A percentile compares a stretch with the other conserved stretches of the same genome.
These are phyloP conservation scores for Metschnikowia cubensis DNA, from an alignment of 805 yeast genomes.

Conservation along the genomic window DNA sequence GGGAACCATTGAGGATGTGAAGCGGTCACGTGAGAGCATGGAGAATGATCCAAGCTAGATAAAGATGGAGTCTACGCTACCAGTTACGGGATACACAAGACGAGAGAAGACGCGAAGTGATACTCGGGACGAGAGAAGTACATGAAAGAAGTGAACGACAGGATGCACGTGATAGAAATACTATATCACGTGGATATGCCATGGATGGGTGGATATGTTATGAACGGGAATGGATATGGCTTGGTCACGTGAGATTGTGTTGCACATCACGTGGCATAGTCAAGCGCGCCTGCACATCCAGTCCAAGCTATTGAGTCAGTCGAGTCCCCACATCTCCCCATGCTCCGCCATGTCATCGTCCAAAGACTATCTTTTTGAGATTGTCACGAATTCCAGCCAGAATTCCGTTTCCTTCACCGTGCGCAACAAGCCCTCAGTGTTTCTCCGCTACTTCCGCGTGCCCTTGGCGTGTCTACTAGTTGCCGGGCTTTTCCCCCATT, in stretches of 20 bases:
- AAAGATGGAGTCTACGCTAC: no score
- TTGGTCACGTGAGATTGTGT: conserved; percentile 3
- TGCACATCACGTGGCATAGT: background rate
- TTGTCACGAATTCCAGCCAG: conserved; percentile 16
- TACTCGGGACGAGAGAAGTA: no score
- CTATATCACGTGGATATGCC: no score
- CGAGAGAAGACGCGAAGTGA: no score
- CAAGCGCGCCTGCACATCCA: background rate
- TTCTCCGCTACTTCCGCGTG: conserved; percentile 13
- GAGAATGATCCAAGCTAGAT: background rate
- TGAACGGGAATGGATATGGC: background rate
- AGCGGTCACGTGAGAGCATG: conserved; percentile 19
- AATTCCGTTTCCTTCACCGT: conserved; percentile 18
- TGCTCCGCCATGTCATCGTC: conserved; percentile 24
- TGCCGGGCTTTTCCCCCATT: conserved; percentile 4
- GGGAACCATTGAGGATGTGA: conserved; percentile 44
- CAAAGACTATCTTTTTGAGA: conserved; percentile 28
- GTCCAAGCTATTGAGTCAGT: background rate
- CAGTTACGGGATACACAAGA: no score
- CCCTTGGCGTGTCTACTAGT: conserved; percentile 15
- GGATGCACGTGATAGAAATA: no score
- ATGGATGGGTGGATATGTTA: no score
- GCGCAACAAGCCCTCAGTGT: conserved; percentile 12
- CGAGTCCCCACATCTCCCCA: background rate
- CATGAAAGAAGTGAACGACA: no score